Evolutionary conservation across 495 filamentous ascomycete genomes (phyloP).

Genomic region (Choiromyces venosus): DNA sequence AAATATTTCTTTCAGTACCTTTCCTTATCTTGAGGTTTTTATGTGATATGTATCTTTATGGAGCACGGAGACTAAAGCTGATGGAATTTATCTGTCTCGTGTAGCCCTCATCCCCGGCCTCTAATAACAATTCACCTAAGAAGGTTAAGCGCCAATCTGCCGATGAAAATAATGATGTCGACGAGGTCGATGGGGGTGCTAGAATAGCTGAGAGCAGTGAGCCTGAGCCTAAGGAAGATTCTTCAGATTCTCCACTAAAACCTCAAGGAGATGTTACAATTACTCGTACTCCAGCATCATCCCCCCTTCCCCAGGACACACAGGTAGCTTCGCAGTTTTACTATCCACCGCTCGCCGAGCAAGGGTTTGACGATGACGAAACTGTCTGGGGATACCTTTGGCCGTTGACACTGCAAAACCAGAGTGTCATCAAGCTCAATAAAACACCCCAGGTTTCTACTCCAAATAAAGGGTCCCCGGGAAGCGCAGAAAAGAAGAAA

Average conservation of each 20-base stretch:
- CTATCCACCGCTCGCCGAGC: conserved; percentile 62
- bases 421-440: conserved; percentile 64
- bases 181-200: background rate
- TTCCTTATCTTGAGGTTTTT: background rate
- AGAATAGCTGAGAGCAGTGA: background rate
- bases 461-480: conserved; percentile 14
- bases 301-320: conserved; percentile 54
- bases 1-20: background rate
- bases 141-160: background rate
- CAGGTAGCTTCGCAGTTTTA: conserved; percentile 70
- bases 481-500: conserved; percentile 44
- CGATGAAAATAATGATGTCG: background rate
- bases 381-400: conserved; percentile 89
- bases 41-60: background rate
- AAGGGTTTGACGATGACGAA: conserved; percentile 78
- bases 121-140: background rate
- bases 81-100: background rate
- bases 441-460: conserved; percentile 34
- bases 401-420: conserved; percentile 64
- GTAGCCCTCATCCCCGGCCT: conserved; percentile 1
- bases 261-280: background rate
- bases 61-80: background rate
- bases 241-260: background rate
- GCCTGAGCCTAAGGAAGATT: background rate
- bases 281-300: conserved; percentile 48